Conservation (phyloP, 2,329 filamentous ascomycete species). For the Mycogone perniciosa region DNA sequence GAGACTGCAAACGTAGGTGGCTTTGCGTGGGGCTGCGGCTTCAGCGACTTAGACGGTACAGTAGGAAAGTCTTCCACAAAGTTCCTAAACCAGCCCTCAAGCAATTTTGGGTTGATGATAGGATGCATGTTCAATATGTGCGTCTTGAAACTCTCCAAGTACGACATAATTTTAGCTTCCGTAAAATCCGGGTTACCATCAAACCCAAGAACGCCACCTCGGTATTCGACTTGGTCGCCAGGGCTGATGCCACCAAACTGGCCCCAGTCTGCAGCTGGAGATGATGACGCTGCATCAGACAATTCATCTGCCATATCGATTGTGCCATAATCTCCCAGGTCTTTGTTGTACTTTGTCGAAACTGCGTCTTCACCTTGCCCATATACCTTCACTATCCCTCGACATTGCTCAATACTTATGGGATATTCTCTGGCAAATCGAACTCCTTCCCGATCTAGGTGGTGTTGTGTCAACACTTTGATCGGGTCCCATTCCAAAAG, state of each 20-base stretch:
- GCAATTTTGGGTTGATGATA: slow-evolving; percentile 47
- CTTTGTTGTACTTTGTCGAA: slow-evolving; percentile 34
- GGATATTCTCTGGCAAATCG: slow-evolving; percentile 63
- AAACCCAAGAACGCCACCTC: slow-evolving; percentile 29
- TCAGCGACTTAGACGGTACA: slow-evolving; percentile 20
- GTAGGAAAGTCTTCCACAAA: slow-evolving; percentile 44
- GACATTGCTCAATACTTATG: slow-evolving; percentile 64
- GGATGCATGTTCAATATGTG: slow-evolving; percentile 62
- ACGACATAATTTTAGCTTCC: slow-evolving; percentile 41
- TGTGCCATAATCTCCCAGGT: slow-evolving; percentile 32
- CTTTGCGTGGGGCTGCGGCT: slow-evolving; percentile 12
- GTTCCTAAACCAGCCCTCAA: slow-evolving; percentile 46
- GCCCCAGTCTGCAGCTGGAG: slow-evolving; percentile 52
- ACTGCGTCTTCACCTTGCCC: slow-evolving; percentile 67
- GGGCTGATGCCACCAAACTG: slow-evolving; percentile 47
- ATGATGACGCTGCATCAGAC: slow-evolving; percentile 47
- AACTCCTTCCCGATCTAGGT: slow-evolving; percentile 43
- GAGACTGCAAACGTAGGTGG: slow-evolving; percentile 28
- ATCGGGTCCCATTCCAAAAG: slow-evolving; percentile 69
- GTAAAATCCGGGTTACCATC: slow-evolving; percentile 51
- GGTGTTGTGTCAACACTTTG: slow-evolving; percentile 50
- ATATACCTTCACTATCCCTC: slow-evolving; percentile 68
- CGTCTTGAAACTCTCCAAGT: slow-evolving; percentile 52
- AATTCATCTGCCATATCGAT: slow-evolving; percentile 40
- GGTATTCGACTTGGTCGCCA: slow-evolving; percentile 33